phyloP scores from a whole-genome alignment of 805 yeast species.

The Saturnispora serradocipensis region DNA sequence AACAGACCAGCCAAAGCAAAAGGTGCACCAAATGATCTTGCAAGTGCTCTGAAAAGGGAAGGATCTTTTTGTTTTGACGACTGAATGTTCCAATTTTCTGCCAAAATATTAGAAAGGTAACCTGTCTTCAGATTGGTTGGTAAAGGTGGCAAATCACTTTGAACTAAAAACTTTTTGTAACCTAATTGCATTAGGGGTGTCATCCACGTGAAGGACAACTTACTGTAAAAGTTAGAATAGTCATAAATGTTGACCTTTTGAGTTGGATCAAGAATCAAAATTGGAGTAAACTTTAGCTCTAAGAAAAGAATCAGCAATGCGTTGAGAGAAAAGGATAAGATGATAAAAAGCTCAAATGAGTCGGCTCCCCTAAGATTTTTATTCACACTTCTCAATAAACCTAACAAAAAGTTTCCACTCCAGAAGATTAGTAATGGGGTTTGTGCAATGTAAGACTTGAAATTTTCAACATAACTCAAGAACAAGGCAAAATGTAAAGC shows the following conservation, averaged over 20 bases:
- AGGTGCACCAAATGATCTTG: slow-evolving; percentile 66
- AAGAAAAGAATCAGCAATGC: slow-evolving; percentile 33
- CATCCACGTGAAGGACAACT: slow-evolving; percentile 52
- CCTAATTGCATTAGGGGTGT: slow-evolving; percentile 48
- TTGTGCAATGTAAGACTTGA: slow-evolving; percentile 53
- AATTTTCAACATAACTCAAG: slow-evolving; percentile 65
- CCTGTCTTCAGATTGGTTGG: slow-evolving; percentile 59
- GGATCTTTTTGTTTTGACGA: slow-evolving; percentile 25
- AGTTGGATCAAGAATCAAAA: slow-evolving; percentile 24
- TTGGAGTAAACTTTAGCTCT: slow-evolving; percentile 36
- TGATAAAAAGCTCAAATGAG: slow-evolving; percentile 25
- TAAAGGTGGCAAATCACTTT: slow-evolving; percentile 66
- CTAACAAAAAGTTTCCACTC: slow-evolving; percentile 47
- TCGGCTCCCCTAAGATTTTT: slow-evolving; percentile 29
- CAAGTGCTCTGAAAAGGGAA: slow-evolving; percentile 37
- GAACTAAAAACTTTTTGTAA: slow-evolving; percentile 34
- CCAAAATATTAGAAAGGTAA: slow-evolving; percentile 40
- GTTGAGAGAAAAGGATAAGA: slow-evolving; percentile 25
- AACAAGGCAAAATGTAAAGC: slow-evolving; percentile 44
- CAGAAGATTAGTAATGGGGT: slow-evolving; percentile 68
- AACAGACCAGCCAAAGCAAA: slow-evolving; percentile 63
- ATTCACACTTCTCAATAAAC: slow-evolving; percentile 36
- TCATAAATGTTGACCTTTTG: slow-evolving; percentile 36
- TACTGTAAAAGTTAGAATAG: slow-evolving; percentile 41
- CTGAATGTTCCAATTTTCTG: slow-evolving; percentile 53